Percentiles rank a stretch among this genome's conserved stretches.
These are phyloP conservation scores for Diaporthe helianthi DNA, from an alignment of 2,329 filamentous ascomycete genomes.

Conservation along the genomic window DNA sequence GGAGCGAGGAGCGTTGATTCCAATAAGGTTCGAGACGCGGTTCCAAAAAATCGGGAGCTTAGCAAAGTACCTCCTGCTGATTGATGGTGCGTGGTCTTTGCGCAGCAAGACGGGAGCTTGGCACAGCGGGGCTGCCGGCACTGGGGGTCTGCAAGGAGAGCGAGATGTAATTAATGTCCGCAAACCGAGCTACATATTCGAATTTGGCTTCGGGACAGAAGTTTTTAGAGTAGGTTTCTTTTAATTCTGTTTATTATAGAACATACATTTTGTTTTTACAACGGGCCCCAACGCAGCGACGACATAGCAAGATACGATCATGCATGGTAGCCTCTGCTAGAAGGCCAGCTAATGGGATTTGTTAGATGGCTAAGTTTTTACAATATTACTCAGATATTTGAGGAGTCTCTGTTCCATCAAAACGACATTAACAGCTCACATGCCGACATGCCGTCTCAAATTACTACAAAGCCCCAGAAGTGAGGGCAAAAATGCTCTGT, in stretches of 20 bases:
- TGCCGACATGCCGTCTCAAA: neutral
- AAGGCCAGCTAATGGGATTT: neutral
- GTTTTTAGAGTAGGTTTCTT: too few relatives aligned
- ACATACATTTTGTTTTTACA: too few relatives aligned
- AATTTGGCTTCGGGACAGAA: neutral
- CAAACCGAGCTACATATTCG: neutral
- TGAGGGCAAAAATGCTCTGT: neutral
- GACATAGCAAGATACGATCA: neutral
- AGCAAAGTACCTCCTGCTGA: neutral
- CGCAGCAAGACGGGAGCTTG: neutral
- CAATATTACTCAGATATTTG: too few relatives aligned
- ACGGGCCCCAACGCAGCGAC: too few relatives aligned
- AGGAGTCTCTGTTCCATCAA: neutral
- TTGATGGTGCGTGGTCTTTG: constrained; percentile 1
- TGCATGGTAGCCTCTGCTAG: neutral
- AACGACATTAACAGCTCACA: too few relatives aligned
- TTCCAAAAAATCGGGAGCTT: constrained; percentile 17
- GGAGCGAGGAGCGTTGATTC: neutral
- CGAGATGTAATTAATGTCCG: neutral
- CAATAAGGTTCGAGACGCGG: neutral
- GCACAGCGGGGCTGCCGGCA: neutral
- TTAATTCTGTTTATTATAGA: accelerated
- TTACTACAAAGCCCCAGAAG: neutral
- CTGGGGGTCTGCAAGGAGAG: neutral
- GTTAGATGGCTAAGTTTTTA: neutral